Conservation (phyloP, 2,329 filamentous ascomycete species). For the Dothistroma septosporum region DNA sequence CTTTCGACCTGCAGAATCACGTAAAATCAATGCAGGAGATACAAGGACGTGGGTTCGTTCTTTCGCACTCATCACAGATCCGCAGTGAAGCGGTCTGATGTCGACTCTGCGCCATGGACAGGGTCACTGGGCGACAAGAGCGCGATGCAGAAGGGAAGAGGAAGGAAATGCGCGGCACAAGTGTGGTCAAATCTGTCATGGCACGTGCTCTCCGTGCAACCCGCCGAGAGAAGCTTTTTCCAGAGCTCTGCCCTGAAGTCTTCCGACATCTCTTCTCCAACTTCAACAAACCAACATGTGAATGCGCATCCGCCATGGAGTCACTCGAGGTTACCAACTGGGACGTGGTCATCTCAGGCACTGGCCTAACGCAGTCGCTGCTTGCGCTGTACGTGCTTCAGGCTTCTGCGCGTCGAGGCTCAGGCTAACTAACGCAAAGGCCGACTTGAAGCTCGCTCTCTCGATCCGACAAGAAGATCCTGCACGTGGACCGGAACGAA, state of each 20-base stretch:
- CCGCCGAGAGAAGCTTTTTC: not conserved
- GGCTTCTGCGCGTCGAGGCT: conserved; percentile 14
- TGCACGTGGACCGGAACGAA: conserved; percentile 81
- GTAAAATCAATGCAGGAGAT: conserved; percentile 50
- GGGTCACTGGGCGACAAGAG: conserved; percentile 26
- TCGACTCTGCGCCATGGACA: conserved; percentile 24
- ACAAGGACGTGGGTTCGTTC: conserved; percentile 45
- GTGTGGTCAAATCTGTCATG: conserved; percentile 3
- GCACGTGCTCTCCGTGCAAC: not conserved
- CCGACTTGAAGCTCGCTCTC: conserved; percentile 73
- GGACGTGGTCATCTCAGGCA: conserved; percentile 53
- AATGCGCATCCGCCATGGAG: conserved; percentile 39
- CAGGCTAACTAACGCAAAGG: conserved; percentile 64
- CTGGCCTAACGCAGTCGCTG: conserved; percentile 50
- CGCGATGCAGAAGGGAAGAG: conserved; percentile 29
- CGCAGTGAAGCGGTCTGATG: conserved; percentile 43
- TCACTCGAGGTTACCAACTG: conserved; percentile 49
- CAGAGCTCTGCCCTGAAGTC: conserved; percentile 1
- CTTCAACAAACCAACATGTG: conserved; percentile 8
- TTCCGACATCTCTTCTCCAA: conserved; percentile 1
- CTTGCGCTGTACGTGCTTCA: conserved; percentile 49
- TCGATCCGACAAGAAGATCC: conserved; percentile 82
- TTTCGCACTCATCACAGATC: conserved; percentile 39
- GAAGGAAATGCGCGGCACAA: conserved; percentile 5
- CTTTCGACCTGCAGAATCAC: conserved; percentile 50